A percentile compares a stretch with the other conserved stretches of the same genome.
phyloP scores from a whole-genome alignment of 169 alveolate species.

The Amoebophrya sp. region DNA sequence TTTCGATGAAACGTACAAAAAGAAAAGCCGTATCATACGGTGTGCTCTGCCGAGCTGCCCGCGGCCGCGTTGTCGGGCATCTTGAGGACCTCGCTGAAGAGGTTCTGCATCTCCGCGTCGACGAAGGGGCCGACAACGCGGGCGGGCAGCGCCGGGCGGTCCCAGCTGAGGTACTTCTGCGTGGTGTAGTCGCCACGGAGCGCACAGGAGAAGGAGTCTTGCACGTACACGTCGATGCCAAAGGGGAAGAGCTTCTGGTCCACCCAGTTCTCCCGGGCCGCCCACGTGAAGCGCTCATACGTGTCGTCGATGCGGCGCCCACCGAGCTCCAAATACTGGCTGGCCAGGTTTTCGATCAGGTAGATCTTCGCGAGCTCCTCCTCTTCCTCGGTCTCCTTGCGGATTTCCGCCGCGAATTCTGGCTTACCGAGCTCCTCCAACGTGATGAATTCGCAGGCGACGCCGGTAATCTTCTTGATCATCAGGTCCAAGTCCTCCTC shows the following conservation, averaged over 20 bases:
- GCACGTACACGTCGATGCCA: neutral
- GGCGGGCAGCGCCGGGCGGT: neutral
- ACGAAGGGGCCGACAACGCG: neutral
- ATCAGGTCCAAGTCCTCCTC: neutral
- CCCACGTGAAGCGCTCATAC: neutral
- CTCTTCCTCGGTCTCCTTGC: neutral
- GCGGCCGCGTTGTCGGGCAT: neutral
- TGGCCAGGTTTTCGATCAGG: neutral
- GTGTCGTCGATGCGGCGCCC: neutral
- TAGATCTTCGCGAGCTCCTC: neutral
- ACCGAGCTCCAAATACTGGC: neutral
- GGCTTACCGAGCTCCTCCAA: neutral
- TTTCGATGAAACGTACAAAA: too few species aligned
- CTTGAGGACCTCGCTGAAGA: neutral
- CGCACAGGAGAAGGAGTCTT: neutral
- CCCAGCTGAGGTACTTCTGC: neutral
- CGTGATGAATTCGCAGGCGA: neutral
- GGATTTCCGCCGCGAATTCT: slow-evolving; percentile 7
- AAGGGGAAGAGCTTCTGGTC: neutral
- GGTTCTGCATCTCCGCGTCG: neutral
- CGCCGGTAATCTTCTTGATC: neutral
- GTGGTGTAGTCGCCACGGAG: neutral
- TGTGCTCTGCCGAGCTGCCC: neutral
- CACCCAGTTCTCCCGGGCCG: neutral
- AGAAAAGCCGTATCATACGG: too few species aligned